Evolutionary conservation across 2,329 filamentous ascomycete genomes (phyloP).

Genomic region (Nemania sp.): DNA sequence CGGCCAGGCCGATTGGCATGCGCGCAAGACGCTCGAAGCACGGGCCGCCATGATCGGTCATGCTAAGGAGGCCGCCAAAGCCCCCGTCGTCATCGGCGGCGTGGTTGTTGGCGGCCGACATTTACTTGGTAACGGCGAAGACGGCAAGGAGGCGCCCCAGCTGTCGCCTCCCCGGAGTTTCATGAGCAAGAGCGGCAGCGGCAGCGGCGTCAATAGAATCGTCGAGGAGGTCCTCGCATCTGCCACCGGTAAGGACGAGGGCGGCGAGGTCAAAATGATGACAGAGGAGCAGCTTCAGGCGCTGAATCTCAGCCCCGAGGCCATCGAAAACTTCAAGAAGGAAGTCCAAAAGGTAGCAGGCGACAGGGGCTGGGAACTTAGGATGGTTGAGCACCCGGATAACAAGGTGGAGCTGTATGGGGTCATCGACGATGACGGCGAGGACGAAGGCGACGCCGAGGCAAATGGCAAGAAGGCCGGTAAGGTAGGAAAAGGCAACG

Average conservation of each 20-base stretch:
- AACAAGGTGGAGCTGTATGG: conserved; percentile 67
- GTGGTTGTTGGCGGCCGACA: conserved; percentile 56
- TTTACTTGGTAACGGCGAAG: conserved; percentile 52
- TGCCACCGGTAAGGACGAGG: conserved; percentile 55
- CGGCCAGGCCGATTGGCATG: conserved; percentile 46
- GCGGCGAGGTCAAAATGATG: conserved; percentile 63
- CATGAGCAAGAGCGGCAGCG: conserved; percentile 34
- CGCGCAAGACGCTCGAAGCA: conserved; percentile 44
- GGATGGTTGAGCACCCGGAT: conserved; percentile 72
- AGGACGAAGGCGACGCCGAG: conserved; percentile 47
- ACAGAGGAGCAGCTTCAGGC: conserved; percentile 69
- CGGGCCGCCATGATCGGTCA: conserved; percentile 42
- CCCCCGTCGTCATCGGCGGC: conserved; percentile 52
- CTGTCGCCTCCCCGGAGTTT: conserved; percentile 51
- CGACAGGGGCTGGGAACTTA: conserved; percentile 76
- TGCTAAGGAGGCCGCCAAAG: conserved; percentile 30
- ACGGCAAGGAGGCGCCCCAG: conserved; percentile 51
- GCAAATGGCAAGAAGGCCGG: conserved; percentile 1
- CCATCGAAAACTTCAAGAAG: conserved; percentile 69
- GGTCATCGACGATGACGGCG: conserved; percentile 64
- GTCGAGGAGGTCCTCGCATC: conserved; percentile 52
- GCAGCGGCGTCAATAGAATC: conserved; percentile 34
- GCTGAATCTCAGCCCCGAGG: conserved; percentile 66
- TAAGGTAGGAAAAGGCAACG: conserved; percentile 11
- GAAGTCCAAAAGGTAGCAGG: conserved; percentile 70